Evolutionary conservation across 805 yeast genomes (phyloP).

Genomic region (Pichia manshurica): DNA sequence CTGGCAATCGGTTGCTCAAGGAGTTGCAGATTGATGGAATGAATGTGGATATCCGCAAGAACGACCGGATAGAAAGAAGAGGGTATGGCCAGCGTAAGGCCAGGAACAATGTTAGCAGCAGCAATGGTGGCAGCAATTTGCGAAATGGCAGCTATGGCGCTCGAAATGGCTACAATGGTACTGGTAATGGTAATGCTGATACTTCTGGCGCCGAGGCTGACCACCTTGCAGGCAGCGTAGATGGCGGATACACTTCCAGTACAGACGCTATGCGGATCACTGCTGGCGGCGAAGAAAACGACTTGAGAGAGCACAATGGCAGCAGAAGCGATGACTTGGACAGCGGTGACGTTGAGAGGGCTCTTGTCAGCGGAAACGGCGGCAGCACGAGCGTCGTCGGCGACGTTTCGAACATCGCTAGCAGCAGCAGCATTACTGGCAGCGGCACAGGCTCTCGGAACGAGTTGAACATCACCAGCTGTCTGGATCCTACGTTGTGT

Average conservation of each 20-base stretch:
- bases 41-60: slow-evolving; percentile 8
- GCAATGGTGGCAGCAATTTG: background rate
- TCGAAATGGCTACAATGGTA: background rate
- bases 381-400: too few species aligned
- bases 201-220: background rate
- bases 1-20: slow-evolving; percentile 8
- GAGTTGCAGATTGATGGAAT: slow-evolving; percentile 14
- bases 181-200: background rate
- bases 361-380: too few species aligned
- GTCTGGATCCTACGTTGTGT: slow-evolving; percentile 10
- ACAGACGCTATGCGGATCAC: too few species aligned
- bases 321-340: too few species aligned
- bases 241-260: too few species aligned
- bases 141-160: background rate
- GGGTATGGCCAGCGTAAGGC: slow-evolving; percentile 3
- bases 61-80: slow-evolving; percentile 6
- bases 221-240: too few species aligned
- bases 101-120: background rate
- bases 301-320: too few species aligned
- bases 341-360: too few species aligned
- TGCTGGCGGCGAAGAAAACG: too few species aligned
- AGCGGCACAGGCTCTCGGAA: background rate
- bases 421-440: too few species aligned
- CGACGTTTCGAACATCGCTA: too few species aligned
- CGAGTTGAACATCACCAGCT: slow-evolving; percentile 13